A percentile compares a stretch with the other conserved stretches of the same genome.
Evolutionary conservation across 495 filamentous ascomycete species (phyloP).

Genomic region (Talaromyces trachyspermus): DNA sequence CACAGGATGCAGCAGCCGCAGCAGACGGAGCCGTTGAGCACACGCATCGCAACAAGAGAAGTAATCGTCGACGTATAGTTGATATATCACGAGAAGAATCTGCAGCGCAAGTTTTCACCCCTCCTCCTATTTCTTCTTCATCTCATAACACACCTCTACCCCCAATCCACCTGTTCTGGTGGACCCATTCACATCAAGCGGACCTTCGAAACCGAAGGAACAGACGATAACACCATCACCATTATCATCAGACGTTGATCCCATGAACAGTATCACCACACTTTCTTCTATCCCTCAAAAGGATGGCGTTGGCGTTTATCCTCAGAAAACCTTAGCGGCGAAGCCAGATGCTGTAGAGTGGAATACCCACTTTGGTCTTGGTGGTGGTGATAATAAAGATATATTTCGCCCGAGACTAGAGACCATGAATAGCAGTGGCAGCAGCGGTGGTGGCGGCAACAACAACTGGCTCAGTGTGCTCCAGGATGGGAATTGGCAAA

Average conservation of each 20-base stretch:
- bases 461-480: conserved; percentile 79
- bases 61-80: conserved; percentile 67
- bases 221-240: background rate
- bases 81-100: conserved; percentile 65
- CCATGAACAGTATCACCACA: background rate
- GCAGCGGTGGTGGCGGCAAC: conserved; percentile 64
- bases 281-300: background rate
- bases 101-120: conserved; percentile 17
- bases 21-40: conserved; percentile 39
- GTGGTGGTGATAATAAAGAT: conserved; percentile 49
- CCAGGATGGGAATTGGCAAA: conserved; percentile 62
- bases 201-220: background rate
- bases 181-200: background rate
- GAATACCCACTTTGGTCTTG: conserved; percentile 3
- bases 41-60: conserved; percentile 43
- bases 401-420: conserved; percentile 80
- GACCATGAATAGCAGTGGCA: conserved; percentile 37
- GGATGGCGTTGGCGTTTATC: background rate
- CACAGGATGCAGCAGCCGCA: conserved; percentile 46
- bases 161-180: conserved; percentile 2
- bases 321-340: background rate
- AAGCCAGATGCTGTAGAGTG: conserved; percentile 4
- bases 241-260: conserved; percentile 1
- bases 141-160: conserved; percentile 4
- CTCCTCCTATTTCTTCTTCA: background rate